Evolutionary conservation across 768 basidiomycete species (phyloP).

Genomic region (Pisolithus albus): DNA sequence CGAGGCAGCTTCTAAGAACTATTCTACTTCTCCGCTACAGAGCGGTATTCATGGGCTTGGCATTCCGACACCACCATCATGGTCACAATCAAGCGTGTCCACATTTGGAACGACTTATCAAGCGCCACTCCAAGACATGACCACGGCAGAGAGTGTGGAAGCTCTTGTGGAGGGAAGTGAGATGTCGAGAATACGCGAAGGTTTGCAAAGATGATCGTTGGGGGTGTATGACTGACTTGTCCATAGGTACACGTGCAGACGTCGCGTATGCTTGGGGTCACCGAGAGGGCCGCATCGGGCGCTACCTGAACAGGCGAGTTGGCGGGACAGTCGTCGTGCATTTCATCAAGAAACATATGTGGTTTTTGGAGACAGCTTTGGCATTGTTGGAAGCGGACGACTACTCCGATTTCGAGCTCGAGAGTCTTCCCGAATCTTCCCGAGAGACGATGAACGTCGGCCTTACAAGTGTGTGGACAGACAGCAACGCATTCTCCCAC

Average conservation of each 20-base stretch:
- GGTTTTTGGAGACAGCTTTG: constrained; percentile 91
- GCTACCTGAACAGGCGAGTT: constrained; percentile 62
- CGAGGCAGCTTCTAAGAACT: constrained; percentile 36
- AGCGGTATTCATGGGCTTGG: constrained; percentile 16
- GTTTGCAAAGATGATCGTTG: constrained; percentile 25
- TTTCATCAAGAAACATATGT: constrained; percentile 95
- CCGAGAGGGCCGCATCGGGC: constrained; percentile 61
- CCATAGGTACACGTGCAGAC: constrained; percentile 50
- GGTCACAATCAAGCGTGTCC: constrained; percentile 80
- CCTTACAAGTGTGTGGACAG: constrained; percentile 25
- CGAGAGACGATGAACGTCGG: constrained; percentile 14
- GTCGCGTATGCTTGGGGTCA: constrained; percentile 62
- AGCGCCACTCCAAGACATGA: constrained; percentile 61
- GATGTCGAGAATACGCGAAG: constrained; percentile 67
- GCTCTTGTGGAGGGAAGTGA: constrained; percentile 89
- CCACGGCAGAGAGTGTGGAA: constrained; percentile 69
- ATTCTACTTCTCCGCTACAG: constrained; percentile 24
- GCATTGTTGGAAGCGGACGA: constrained; percentile 81
- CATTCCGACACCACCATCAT: constrained; percentile 46
- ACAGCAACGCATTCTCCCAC: constrained; percentile 16
- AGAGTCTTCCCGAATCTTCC: constrained; percentile 7
- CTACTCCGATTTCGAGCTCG: constrained; percentile 41
- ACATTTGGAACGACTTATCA: constrained; percentile 75
- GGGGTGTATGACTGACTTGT: constrained; percentile 2
- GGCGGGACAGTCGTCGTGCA: constrained; percentile 96